These are phyloP conservation scores for Backusella australiensis DNA, from an alignment of 192 early-diverging fungal genomes.

Conservation along the genomic window DNA sequence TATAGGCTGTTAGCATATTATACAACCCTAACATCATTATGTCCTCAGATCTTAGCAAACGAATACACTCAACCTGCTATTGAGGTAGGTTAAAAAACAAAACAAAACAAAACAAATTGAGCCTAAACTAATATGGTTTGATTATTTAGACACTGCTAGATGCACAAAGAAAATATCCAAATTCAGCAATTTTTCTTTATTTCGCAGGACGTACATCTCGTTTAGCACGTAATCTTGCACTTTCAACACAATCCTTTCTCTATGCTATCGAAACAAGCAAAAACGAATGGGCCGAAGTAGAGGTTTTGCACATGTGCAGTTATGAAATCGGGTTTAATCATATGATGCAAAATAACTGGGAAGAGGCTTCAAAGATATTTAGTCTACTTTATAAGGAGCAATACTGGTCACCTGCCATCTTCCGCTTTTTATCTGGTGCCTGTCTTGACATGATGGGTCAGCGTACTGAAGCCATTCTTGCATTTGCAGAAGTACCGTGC, in stretches of 20 bases:
- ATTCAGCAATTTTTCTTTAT: conserved; percentile 33
- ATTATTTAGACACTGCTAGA: conserved; percentile 25
- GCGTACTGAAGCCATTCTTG: conserved; percentile 67
- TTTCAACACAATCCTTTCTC: conserved; percentile 32
- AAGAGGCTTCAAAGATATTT: conserved; percentile 15
- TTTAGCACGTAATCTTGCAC: conserved; percentile 23
- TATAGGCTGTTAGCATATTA: conserved; percentile 30
- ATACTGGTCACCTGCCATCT: conserved; percentile 53
- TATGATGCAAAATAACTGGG: conserved; percentile 31
- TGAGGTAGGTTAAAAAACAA: conserved; percentile 13
- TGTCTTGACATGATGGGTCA: conserved; percentile 57
- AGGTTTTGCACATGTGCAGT: conserved; percentile 20
- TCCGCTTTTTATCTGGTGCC: conserved; percentile 45
- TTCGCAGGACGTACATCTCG: conserved; percentile 34
- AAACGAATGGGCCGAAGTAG: conserved; percentile 34
- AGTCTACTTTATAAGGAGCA: conserved; percentile 31
- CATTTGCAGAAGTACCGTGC: conserved; percentile 51
- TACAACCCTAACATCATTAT: conserved; percentile 16
- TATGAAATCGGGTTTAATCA: conserved; percentile 35
- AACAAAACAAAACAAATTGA: not conserved
- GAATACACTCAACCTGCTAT: conserved; percentile 33
- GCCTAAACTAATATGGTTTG: not conserved
- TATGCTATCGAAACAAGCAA: conserved; percentile 34
- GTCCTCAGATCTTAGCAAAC: conserved; percentile 28
- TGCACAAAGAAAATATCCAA: conserved; percentile 28